Percentiles rank a stretch among this genome's conserved stretches.
Conservation (phyloP, 2,329 filamentous ascomycete genomes). For the Neonectria ditissima region DNA sequence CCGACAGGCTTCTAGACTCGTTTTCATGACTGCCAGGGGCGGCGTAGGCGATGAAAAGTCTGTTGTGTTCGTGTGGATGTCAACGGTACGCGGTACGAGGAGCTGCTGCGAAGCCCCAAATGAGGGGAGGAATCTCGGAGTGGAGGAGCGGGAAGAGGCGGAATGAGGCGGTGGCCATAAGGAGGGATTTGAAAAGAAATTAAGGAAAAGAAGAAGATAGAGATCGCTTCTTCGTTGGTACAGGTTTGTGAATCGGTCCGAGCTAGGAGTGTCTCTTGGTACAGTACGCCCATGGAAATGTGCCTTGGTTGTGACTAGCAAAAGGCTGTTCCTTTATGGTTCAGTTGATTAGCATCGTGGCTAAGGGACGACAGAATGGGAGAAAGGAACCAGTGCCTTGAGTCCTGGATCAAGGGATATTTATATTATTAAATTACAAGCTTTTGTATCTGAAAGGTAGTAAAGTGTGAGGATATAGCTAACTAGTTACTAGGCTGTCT, state of each 20-base stretch:
- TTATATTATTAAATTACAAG: no score
- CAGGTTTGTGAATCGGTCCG: constrained; percentile 4
- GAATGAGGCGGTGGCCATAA: constrained; percentile 16
- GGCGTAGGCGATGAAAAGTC: constrained; percentile 12
- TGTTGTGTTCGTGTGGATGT: constrained; percentile 9
- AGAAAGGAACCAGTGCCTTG: no score
- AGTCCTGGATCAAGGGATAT: no score
- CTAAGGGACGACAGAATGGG: no score
- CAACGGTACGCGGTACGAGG: constrained; percentile 22
- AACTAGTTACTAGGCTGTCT: no score
- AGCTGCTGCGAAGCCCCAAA: constrained; percentile 17
- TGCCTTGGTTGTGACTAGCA: constrained; percentile 9
- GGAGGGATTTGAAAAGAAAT: constrained; percentile 3
- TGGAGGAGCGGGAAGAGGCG: constrained; percentile 17
- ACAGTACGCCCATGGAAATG: background rate
- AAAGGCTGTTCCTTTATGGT: no score
- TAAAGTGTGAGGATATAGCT: no score
- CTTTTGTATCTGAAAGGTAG: no score
- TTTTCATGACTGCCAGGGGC: constrained; percentile 13
- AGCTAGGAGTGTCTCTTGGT: constrained; percentile 1
- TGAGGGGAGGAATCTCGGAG: constrained; percentile 13
- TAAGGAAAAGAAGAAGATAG: background rate
- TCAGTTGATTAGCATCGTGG: no score
- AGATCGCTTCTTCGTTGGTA: background rate
- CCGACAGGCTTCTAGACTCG: constrained; percentile 11